Conservation (phyloP, 192 early-diverging fungal species). For the Gonapodya sp. region DNA sequence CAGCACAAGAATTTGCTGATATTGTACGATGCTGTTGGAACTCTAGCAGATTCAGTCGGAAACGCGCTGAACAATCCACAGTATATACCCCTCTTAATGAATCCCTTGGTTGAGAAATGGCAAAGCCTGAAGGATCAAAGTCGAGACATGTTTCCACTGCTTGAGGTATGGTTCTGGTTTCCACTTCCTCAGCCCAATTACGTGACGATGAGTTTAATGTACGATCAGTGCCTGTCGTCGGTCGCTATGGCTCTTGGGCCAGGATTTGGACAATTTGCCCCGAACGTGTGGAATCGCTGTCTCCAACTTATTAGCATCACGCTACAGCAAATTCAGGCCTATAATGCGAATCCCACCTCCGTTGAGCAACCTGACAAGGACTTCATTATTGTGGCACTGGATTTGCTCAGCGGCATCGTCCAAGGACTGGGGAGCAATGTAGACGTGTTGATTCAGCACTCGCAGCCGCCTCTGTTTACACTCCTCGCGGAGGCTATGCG, state of each 20-base stretch:
- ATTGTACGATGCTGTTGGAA: slow-evolving; percentile 94
- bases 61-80: slow-evolving; percentile 66
- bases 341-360: neutral
- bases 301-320: slow-evolving; percentile 78
- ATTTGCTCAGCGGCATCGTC: slow-evolving; percentile 86
- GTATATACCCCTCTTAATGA: slow-evolving; percentile 79
- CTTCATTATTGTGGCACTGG: slow-evolving; percentile 91
- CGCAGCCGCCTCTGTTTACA: slow-evolving; percentile 61
- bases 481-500: slow-evolving; percentile 75
- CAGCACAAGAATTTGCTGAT: slow-evolving; percentile 93
- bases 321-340: slow-evolving; percentile 53
- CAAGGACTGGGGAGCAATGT: slow-evolving; percentile 76
- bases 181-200: neutral
- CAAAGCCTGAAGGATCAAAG: slow-evolving; percentile 67
- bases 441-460: slow-evolving; percentile 63
- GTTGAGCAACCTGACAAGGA: slow-evolving; percentile 82
- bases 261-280: slow-evolving; percentile 77
- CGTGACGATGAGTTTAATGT: no score
- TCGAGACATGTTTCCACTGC: slow-evolving; percentile 86
- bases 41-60: slow-evolving; percentile 90
- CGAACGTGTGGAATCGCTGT: slow-evolving; percentile 79
- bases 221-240: slow-evolving; percentile 64
- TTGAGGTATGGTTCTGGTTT: slow-evolving; percentile 48
- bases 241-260: slow-evolving; percentile 78
- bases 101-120: slow-evolving; percentile 81